Conservation (phyloP, 2,329 filamentous ascomycete genomes). For the Epichloe bromicola region DNA sequence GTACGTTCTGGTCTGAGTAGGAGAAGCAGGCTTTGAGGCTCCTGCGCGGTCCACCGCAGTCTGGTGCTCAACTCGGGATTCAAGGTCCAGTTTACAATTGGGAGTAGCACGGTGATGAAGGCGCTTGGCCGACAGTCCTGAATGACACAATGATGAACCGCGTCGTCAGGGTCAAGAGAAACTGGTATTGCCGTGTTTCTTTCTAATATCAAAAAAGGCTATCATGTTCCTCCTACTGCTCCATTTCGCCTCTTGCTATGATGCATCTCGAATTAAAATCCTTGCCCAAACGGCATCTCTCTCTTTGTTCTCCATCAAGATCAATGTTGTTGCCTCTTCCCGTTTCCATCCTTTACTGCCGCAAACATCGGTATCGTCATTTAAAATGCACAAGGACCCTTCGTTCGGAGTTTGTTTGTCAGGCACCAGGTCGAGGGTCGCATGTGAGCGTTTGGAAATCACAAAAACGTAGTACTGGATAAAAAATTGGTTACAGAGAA, state of each 20-base stretch:
- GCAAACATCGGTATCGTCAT: slow-evolving; percentile 4
- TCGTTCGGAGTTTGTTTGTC: slow-evolving; percentile 12
- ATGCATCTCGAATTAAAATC: slow-evolving; percentile 15
- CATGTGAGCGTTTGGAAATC: slow-evolving; percentile 5
- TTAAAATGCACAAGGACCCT: slow-evolving; percentile 7
- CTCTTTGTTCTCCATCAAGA: slow-evolving; percentile 6
- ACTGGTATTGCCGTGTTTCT: neutral
- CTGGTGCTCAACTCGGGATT: no score
- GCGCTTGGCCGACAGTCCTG: no score
- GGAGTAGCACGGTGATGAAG: no score
- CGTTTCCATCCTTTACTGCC: neutral
- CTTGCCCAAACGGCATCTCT: slow-evolving; percentile 10
- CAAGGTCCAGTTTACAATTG: no score
- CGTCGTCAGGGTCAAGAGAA: no score
- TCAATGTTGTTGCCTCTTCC: slow-evolving; percentile 9
- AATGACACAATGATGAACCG: neutral
- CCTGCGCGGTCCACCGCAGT: no score
- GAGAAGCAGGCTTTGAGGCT: no score
- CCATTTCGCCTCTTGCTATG: slow-evolving; percentile 23
- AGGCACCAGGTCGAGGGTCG: slow-evolving; percentile 1
- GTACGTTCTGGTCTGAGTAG: no score
- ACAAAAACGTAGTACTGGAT: slow-evolving; percentile 17
- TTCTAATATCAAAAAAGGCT: slow-evolving; percentile 14
- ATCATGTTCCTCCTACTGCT: slow-evolving; percentile 16
- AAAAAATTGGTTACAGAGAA: slow-evolving; percentile 21